Conservation (phyloP, 108 stramenopile species). For the Nitzschia palea region DNA sequence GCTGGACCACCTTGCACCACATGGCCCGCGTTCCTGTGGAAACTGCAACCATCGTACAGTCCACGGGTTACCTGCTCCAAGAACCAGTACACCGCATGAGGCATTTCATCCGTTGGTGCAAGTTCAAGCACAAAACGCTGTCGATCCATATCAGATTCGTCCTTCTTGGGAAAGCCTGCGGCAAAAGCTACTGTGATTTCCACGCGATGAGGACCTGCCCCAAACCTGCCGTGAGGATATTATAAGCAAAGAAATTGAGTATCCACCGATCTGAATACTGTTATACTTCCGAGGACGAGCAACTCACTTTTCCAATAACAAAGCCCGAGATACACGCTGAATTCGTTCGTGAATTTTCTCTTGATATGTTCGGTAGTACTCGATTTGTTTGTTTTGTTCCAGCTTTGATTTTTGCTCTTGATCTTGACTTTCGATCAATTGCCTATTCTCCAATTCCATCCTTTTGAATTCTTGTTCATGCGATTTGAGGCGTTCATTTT, state of each 20-base stretch:
- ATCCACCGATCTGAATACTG: background rate
- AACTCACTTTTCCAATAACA: constrained; percentile 32
- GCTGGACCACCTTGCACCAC: constrained; percentile 76
- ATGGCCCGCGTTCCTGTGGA: constrained; percentile 79
- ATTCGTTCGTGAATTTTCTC: constrained; percentile 29
- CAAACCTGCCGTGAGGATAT: constrained; percentile 71
- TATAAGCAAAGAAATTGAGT: background rate
- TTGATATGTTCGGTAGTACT: constrained; percentile 1
- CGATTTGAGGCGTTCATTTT: constrained; percentile 9
- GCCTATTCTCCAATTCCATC: constrained; percentile 3
- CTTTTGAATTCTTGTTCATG: background rate
- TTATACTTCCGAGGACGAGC: background rate
- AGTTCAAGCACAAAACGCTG: constrained; percentile 62
- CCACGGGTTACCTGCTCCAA: constrained; percentile 74
- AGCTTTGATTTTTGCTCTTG: background rate
- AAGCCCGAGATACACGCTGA: constrained; percentile 15
- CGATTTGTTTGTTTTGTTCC: background rate
- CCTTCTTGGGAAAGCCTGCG: constrained; percentile 19
- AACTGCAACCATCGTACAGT: constrained; percentile 68
- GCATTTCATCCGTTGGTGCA: constrained; percentile 75
- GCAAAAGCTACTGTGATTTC: constrained; percentile 63
- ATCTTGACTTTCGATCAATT: background rate
- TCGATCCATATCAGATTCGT: constrained; percentile 26
- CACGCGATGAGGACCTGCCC: constrained; percentile 72
- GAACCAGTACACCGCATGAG: constrained; percentile 79